Percentiles rank a stretch among this genome's conserved stretches.
Evolutionary conservation across 345 rosid genomes (phyloP).

Genomic region (Nephelium lappaceum): DNA sequence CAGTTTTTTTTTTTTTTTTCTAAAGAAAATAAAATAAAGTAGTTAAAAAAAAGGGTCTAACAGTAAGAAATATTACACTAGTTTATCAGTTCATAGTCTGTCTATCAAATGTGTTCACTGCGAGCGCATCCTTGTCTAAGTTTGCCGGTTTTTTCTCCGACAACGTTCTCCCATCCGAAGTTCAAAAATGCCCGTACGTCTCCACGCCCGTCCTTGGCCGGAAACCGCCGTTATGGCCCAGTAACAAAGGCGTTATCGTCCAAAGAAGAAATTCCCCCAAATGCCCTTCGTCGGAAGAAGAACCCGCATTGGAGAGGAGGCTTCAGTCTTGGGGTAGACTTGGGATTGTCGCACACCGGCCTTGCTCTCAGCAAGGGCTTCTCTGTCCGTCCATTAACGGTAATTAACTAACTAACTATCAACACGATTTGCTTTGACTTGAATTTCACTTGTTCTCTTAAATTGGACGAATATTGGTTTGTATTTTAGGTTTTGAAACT

Average conservation of each 20-base stretch:
- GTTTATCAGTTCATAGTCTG: neutral
- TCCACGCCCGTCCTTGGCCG: neutral
- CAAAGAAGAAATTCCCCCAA: constrained; percentile 62
- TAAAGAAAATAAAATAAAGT: too few species aligned
- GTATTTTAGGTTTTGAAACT: constrained; percentile 63
- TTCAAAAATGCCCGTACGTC: constrained; percentile 21
- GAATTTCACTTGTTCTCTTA: neutral
- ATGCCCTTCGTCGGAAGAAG: constrained; percentile 62
- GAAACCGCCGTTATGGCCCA: constrained; percentile 9
- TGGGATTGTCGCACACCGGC: constrained; percentile 82
- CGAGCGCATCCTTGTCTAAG: constrained; percentile 8
- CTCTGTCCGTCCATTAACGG: constrained; percentile 72
- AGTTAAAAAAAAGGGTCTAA: too few species aligned
- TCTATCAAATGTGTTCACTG: constrained; percentile 31
- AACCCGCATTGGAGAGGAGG: constrained; percentile 78
- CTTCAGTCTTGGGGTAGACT: constrained; percentile 84
- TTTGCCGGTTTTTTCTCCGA: neutral
- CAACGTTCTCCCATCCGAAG: constrained; percentile 9
- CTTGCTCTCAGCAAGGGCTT: constrained; percentile 86
- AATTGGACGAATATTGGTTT: neutral
- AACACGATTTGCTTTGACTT: neutral
- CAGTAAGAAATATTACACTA: too few species aligned
- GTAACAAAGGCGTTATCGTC: constrained; percentile 35
- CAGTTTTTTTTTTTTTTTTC: too few species aligned
- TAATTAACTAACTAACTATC: constrained; percentile 15